phyloP scores from a whole-genome alignment of 495 filamentous ascomycete species.

The Usnea hakonensis region DNA sequence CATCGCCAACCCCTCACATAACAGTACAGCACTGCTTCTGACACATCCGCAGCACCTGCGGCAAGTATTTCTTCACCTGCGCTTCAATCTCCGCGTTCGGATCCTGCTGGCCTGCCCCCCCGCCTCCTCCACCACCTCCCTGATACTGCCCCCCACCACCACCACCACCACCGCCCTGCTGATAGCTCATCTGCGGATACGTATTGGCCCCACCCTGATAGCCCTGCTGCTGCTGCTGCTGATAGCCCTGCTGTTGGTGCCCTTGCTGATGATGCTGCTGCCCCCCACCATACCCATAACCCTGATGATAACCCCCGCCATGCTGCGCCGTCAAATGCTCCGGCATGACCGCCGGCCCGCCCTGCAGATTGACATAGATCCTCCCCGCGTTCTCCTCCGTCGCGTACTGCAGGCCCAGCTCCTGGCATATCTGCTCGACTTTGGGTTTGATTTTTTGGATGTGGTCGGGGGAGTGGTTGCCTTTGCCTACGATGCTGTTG shows the following conservation, averaged over 20 bases:
- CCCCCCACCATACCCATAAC: conserved; percentile 27
- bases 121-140: conserved; percentile 8
- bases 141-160: conserved; percentile 32
- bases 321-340: conserved; percentile 34
- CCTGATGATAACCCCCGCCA: conserved; percentile 32
- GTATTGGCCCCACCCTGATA: conserved; percentile 9
- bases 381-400: conserved; percentile 84
- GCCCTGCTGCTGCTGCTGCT: conserved; percentile 21
- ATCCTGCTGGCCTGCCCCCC: conserved; percentile 32
- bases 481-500: conserved; percentile 78
- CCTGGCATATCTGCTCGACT: conserved; percentile 75
- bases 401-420: conserved; percentile 70
- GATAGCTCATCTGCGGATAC: conserved; percentile 23
- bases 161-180: conserved; percentile 26
- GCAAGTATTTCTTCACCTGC: conserved; percentile 54
- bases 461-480: conserved; percentile 72
- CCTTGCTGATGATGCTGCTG: conserved; percentile 27
- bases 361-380: conserved; percentile 65
- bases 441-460: conserved; percentile 87
- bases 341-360: conserved; percentile 51
- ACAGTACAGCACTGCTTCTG: conserved; percentile 67
- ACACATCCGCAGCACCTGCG: conserved; percentile 53
- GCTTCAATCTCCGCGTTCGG: conserved; percentile 58
- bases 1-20: conserved; percentile 48
- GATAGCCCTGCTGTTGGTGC: conserved; percentile 21